Percentiles rank a stretch among this genome's conserved stretches.
These are phyloP conservation scores for Santalum album DNA, from an alignment of 164 flowering plant genomes.

Conservation along the genomic window DNA sequence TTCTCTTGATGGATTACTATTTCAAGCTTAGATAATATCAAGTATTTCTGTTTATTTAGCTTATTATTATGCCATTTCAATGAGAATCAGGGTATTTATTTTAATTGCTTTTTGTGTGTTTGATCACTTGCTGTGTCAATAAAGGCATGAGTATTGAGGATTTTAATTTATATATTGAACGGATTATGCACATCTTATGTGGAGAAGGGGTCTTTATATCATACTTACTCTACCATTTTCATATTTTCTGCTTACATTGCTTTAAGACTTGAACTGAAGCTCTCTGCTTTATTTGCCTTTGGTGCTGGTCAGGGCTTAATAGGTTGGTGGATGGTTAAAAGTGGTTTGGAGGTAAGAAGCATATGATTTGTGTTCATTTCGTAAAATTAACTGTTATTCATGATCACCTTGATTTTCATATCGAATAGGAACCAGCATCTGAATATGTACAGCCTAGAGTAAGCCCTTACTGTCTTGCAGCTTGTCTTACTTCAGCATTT, in stretches of 20 bases:
- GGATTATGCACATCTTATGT: constrained; percentile 99
- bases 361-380: not conserved
- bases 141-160: constrained; percentile 85
- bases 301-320: constrained; percentile 98
- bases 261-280: constrained; percentile 61
- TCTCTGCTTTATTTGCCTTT: constrained; percentile 82
- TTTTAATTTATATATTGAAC: constrained; percentile 96
- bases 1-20: no score
- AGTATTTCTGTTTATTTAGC: no score
- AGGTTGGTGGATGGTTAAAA: constrained; percentile 99
- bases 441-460: constrained; percentile 70
- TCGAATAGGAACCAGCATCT: constrained; percentile 55
- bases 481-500: constrained; percentile 95
- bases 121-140: constrained; percentile 51
- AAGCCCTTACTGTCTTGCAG: constrained; percentile 92
- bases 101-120: not conserved
- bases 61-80: not conserved
- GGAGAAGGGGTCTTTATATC: constrained; percentile 92
- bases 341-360: constrained; percentile 78
- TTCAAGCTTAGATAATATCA: no score
- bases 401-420: not conserved
- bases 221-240: constrained; percentile 86
- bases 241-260: constrained; percentile 82
- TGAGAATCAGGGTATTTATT: not conserved
- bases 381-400: not conserved